phyloP scores from a whole-genome alignment of 805 yeast genomes.

The Metschnikowia sp. region DNA sequence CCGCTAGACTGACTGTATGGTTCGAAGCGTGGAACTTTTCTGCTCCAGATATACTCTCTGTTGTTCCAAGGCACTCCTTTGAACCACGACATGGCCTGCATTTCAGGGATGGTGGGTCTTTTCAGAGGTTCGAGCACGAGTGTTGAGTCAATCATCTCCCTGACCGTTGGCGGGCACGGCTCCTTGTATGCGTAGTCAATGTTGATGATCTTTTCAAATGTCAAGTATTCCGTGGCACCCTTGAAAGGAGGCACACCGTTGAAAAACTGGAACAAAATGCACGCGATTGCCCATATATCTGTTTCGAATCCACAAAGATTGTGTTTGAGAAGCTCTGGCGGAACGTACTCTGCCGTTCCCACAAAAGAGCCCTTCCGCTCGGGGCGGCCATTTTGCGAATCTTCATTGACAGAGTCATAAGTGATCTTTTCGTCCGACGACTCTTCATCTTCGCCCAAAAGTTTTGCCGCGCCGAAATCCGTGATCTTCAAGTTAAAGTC shows the following conservation, averaged over 20 bases:
- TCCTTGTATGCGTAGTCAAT: conserved; percentile 56
- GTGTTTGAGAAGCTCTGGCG: conserved; percentile 80
- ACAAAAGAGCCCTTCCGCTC: conserved; percentile 69
- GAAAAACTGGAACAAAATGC: conserved; percentile 77
- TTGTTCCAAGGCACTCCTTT: conserved; percentile 40
- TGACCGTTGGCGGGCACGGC: conserved; percentile 30
- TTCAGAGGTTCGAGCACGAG: conserved; percentile 31
- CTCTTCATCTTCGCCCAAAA: conserved; percentile 43
- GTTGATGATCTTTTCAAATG: conserved; percentile 83
- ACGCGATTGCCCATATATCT: conserved; percentile 94
- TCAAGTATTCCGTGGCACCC: conserved; percentile 78
- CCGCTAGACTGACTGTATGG: conserved; percentile 16
- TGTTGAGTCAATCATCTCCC: conserved; percentile 28
- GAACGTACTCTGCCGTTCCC: conserved; percentile 95
- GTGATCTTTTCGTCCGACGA: conserved; percentile 30
- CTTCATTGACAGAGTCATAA: conserved; percentile 24
- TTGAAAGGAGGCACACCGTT: conserved; percentile 88
- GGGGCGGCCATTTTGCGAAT: conserved; percentile 22
- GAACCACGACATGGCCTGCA: conserved; percentile 37
- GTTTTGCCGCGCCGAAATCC: conserved; percentile 97
- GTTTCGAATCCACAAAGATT: conserved; percentile 81
- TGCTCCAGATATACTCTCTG: conserved; percentile 35
- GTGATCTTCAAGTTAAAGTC: conserved; percentile 89
- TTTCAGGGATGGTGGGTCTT: conserved; percentile 32
- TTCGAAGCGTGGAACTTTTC: conserved; percentile 28